Conservation (phyloP, 2,329 filamentous ascomycete genomes). For the Aspergillus persii region DNA sequence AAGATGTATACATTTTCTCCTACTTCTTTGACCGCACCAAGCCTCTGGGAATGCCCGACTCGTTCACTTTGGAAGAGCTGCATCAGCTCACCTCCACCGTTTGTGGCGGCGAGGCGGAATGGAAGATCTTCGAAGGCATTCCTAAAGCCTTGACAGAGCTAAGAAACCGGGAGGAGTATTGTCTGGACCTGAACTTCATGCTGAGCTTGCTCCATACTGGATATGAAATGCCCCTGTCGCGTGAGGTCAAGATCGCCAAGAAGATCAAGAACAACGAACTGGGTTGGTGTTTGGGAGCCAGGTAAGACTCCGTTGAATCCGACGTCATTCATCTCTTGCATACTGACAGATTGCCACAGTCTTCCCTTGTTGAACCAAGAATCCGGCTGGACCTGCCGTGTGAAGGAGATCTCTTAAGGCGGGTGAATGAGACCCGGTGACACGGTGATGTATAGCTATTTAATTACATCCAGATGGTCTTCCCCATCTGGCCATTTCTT, state of each 20-base stretch:
- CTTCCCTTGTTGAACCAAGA: slow-evolving; percentile 76
- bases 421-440: slow-evolving; percentile 37
- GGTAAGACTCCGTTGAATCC: slow-evolving; percentile 55
- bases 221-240: slow-evolving; percentile 95
- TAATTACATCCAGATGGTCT: slow-evolving; percentile 15
- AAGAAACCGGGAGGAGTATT: slow-evolving; percentile 79
- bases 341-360: slow-evolving; percentile 50
- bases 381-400: slow-evolving; percentile 87
- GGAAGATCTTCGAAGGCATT: slow-evolving; percentile 77
- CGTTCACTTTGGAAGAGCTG: slow-evolving; percentile 87
- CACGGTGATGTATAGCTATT: slow-evolving; percentile 15
- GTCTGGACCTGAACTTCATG: slow-evolving; percentile 96
- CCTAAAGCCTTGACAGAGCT: slow-evolving; percentile 79
- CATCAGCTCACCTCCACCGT: slow-evolving; percentile 81
- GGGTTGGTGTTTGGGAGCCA: slow-evolving; percentile 96
- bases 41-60: slow-evolving; percentile 96
- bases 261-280: slow-evolving; percentile 97
- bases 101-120: slow-evolving; percentile 72
- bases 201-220: slow-evolving; percentile 86
- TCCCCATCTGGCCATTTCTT: slow-evolving; percentile 24
- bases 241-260: slow-evolving; percentile 97
- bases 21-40: slow-evolving; percentile 97
- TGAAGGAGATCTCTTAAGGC: slow-evolving; percentile 65
- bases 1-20: slow-evolving; percentile 94
- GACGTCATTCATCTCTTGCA: slow-evolving; percentile 10